Percentiles rank a stretch among this genome's conserved stretches.
These are phyloP conservation scores for Gossypium bickii DNA, from an alignment of 345 rosid genomes.

Conservation along the genomic window DNA sequence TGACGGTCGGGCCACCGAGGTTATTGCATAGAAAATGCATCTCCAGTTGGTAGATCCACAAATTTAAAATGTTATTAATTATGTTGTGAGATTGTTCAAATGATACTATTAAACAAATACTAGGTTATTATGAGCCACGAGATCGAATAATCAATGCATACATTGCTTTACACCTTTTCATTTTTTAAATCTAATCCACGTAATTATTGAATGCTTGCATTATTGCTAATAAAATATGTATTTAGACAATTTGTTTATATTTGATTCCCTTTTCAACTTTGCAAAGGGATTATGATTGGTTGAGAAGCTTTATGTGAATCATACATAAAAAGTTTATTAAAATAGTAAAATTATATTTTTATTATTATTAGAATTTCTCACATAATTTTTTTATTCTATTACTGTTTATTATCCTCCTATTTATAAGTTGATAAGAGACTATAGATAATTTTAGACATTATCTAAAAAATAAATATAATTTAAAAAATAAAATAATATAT, in stretches of 20 bases:
- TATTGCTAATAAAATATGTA: neutral
- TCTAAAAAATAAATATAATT: no score
- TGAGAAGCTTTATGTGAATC: neutral
- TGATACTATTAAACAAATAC: neutral
- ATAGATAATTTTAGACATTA: fast-evolving
- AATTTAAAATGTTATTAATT: neutral
- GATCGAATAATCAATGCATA: neutral
- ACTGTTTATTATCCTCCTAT: fast-evolving
- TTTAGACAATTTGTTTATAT: neutral
- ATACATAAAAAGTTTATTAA: no score
- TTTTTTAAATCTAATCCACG: neutral
- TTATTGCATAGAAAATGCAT: neutral
- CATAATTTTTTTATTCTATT: fast-evolving
- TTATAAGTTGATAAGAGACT: fast-evolving
- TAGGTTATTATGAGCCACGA: neutral
- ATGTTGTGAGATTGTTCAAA: neutral
- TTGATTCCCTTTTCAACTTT: no score
- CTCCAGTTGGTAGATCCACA: neutral
- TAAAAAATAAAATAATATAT: no score
- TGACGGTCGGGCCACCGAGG: no score
- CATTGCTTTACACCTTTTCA: neutral
- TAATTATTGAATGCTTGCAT: neutral
- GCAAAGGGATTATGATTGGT: neutral
- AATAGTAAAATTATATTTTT: no score
- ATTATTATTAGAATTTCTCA: fast-evolving